Evolutionary conservation across 1,284 basidiomycete genomes (phyloP), one percentile per base, ranked within the genome.

Genomic region (Tilletia horrida): DNA sequence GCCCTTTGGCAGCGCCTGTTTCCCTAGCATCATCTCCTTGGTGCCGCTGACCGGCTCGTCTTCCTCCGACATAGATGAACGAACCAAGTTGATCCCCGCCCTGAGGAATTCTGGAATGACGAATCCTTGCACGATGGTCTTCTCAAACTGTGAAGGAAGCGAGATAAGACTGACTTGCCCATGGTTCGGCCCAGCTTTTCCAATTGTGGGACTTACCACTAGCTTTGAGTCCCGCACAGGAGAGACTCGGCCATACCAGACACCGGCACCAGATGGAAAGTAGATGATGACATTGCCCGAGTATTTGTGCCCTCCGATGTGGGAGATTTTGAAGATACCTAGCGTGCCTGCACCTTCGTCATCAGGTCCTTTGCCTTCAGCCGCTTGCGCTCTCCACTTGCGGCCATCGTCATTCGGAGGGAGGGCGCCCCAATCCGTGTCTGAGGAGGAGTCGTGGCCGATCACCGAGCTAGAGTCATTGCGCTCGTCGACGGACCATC

Each of bases 271-370:
- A 66, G 88, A 87, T 0, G 93, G 92, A 68, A 89, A 90, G 82
- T 91, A 89, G 76, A 95, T 90, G 68, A 94, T 89, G 76, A 92
- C 90, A 78, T 95, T 94, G 29, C 94, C 94, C 21, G 91, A 89
- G 80, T 89, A 96, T 73, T 89, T 89, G 84, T 96, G 93, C 1
- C 92, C 93, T 59, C 93, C 92, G 59, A 93, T 86, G 83, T 96
- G 94, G 31, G 91, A 93, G 71, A 88, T 90, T 77, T 87, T 88
- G 76, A 96, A 84, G 68, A 97, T 88, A 57, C 94, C 88, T 9
- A 88, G 25, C 23, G 50, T 52, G 1, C 50, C 50, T 3, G n/a
- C 50, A 23, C 14, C 21, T 13, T 52, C 50, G 27, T 52, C 21
- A 27, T 52, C 50, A 13, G 50, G 50, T 4, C 21, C 23, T 21